Conservation (phyloP, 495 filamentous ascomycete genomes). For the Penicillium pulvis region DNA sequence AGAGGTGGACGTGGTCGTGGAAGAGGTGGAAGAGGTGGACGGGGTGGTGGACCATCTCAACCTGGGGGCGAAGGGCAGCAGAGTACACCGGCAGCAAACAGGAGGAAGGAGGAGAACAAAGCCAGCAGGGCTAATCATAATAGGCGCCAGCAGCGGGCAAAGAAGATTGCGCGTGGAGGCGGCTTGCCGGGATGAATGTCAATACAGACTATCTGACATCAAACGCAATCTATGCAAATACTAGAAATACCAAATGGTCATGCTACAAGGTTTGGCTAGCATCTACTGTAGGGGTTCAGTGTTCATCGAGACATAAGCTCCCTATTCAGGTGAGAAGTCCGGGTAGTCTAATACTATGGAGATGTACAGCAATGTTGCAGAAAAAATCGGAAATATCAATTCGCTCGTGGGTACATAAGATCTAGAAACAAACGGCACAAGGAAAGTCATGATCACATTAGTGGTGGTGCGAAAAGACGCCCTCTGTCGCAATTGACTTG, state of each 20-base stretch:
- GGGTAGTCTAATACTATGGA: too few relatives aligned
- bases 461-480: conserved; percentile 38
- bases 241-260: neutral
- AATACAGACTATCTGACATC: neutral
- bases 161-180: conserved; percentile 71
- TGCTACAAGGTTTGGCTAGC: neutral
- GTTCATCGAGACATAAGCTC: neutral
- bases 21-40: conserved; percentile 58
- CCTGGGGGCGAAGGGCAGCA: conserved; percentile 46
- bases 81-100: conserved; percentile 60
- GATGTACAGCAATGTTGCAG: neutral
- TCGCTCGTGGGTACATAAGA: neutral
- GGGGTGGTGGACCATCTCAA: conserved; percentile 48
- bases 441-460: neutral
- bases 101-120: conserved; percentile 79
- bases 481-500: conserved; percentile 52
- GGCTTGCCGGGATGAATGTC: conserved; percentile 50
- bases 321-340: too few relatives aligned
- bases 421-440: neutral
- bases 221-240: neutral
- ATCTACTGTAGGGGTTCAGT: neutral
- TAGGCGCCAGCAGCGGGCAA: conserved; percentile 71
- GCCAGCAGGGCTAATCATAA: conserved; percentile 76
- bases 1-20: conserved; percentile 51
- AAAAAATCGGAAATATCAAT: neutral